These are phyloP conservation scores for Mycena rebaudengoi DNA, from an alignment of 768 basidiomycete genomes.

Conservation along the genomic window DNA sequence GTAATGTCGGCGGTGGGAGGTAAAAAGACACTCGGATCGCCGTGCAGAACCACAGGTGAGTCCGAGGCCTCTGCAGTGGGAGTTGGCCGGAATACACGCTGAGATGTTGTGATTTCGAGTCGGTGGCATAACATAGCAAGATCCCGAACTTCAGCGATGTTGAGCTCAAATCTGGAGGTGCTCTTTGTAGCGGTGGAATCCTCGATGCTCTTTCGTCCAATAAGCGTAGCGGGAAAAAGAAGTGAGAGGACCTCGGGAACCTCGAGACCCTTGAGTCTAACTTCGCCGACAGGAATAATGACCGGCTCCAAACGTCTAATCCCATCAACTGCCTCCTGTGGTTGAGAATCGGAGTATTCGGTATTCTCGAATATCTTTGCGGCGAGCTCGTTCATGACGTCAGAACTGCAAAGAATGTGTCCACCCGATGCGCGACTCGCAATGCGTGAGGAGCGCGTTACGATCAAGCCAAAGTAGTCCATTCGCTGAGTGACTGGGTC, in stretches of 20 bases:
- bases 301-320: constrained; percentile 75
- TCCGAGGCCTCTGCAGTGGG: constrained; percentile 63
- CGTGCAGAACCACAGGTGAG: constrained; percentile 51
- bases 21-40: constrained; percentile 67
- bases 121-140: constrained; percentile 78
- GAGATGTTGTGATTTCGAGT: constrained; percentile 80
- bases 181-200: constrained; percentile 37
- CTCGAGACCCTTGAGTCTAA: constrained; percentile 94
- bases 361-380: constrained; percentile 65
- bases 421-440: constrained; percentile 85
- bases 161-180: constrained; percentile 57
- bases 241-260: constrained; percentile 85
- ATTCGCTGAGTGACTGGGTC: constrained; percentile 93
- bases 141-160: constrained; percentile 72
- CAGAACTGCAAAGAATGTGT: constrained; percentile 90
- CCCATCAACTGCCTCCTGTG: constrained; percentile 70
- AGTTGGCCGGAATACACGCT: no score
- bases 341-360: constrained; percentile 65
- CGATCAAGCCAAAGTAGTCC: constrained; percentile 98
- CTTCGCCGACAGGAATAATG: constrained; percentile 83
- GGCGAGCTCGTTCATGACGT: constrained; percentile 83
- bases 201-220: constrained; percentile 71
- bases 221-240: constrained; percentile 79
- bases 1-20: constrained; percentile 75
- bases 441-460: constrained; percentile 91